Conservation (phyloP, 805 yeast species). For the Grigorovia humatica region DNA sequence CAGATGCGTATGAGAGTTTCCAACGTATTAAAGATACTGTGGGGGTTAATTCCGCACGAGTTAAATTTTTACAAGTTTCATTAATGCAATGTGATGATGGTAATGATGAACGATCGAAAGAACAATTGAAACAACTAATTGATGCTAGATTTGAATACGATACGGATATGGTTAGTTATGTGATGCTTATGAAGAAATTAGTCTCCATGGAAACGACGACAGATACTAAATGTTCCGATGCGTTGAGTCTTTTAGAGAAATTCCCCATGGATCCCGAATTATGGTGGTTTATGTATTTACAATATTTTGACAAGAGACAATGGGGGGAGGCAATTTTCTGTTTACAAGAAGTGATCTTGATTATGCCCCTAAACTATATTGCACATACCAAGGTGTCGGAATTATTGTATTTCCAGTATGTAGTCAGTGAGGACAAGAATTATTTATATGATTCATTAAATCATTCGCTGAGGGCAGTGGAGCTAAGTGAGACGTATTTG, state of each 20-base stretch:
- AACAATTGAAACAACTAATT: slow-evolving; percentile 39
- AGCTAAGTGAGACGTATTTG: slow-evolving; percentile 56
- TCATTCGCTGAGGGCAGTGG: slow-evolving; percentile 61
- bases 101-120: neutral
- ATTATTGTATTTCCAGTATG: slow-evolving; percentile 14
- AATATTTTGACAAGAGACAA: slow-evolving; percentile 52
- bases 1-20: slow-evolving; percentile 57
- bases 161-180: slow-evolving; percentile 24
- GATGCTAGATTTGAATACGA: slow-evolving; percentile 45
- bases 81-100: slow-evolving; percentile 17
- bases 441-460: slow-evolving; percentile 26
- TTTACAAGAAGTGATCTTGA: slow-evolving; percentile 58
- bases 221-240: slow-evolving; percentile 6
- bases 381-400: slow-evolving; percentile 25
- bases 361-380: slow-evolving; percentile 42
- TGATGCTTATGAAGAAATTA: slow-evolving; percentile 21
- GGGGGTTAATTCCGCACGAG: slow-evolving; percentile 34
- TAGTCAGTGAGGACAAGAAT: slow-evolving; percentile 6
- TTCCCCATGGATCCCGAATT: slow-evolving; percentile 64
- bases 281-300: slow-evolving; percentile 68
- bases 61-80: slow-evolving; percentile 24
- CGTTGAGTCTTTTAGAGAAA: slow-evolving; percentile 20
- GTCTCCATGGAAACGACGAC: slow-evolving; percentile 13
- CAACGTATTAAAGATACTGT: slow-evolving; percentile 61
- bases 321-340: slow-evolving; percentile 58